Evolutionary conservation across 2,329 filamentous ascomycete genomes (phyloP).

Genomic region (Davidsoniella australis): DNA sequence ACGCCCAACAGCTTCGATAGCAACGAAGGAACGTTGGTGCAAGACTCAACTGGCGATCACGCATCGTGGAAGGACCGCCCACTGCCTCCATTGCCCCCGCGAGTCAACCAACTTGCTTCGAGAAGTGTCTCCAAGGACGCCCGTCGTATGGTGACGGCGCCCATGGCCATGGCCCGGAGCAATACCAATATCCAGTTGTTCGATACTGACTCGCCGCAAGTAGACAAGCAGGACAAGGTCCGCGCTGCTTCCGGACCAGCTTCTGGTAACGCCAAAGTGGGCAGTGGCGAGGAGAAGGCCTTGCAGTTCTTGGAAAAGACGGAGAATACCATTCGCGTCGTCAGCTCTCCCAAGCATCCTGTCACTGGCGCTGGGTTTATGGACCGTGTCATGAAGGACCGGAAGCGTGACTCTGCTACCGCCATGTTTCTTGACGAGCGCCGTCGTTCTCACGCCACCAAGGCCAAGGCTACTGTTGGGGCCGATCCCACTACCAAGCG

Average conservation of each 20-base stretch:
- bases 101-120: conserved; percentile 20
- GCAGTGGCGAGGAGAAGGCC: conserved; percentile 16
- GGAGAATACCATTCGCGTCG: conserved; percentile 37
- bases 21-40: conserved; percentile 16
- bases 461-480: conserved; percentile 11
- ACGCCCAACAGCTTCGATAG: conserved; percentile 15
- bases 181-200: conserved; percentile 17
- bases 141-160: conserved; percentile 30
- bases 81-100: conserved; percentile 30
- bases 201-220: conserved; percentile 1
- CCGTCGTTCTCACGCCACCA: neutral
- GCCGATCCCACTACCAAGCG: conserved; percentile 22
- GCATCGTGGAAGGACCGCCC: conserved; percentile 30
- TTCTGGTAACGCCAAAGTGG: neutral
- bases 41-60: conserved; percentile 14
- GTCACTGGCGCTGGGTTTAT: conserved; percentile 9
- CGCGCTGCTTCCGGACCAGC: conserved; percentile 3
- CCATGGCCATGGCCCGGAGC: conserved; percentile 22
- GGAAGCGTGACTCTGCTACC: conserved; percentile 7
- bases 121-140: conserved; percentile 20
- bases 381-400: conserved; percentile 10
- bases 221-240: conserved; percentile 1
- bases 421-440: neutral
- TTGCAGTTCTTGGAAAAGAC: conserved; percentile 29
- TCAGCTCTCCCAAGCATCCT: conserved; percentile 28